Evolutionary conservation across 176 grass and related monocot genomes (phyloP).

Genomic region (Rhynchospora pubera): DNA sequence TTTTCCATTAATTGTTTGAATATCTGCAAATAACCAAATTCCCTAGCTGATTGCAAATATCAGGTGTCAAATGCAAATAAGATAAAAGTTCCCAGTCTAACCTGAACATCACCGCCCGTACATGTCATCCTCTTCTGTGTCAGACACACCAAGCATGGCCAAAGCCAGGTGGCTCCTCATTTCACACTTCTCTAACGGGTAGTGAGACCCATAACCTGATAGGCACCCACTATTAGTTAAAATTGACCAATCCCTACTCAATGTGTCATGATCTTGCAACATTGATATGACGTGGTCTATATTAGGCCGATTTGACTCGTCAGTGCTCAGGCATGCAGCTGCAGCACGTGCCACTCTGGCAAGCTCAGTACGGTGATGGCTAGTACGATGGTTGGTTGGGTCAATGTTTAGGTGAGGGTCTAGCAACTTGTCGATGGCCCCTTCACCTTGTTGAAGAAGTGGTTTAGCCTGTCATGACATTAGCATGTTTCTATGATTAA

Average conservation of each 20-base stretch:
- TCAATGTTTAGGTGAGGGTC: conserved; percentile 33
- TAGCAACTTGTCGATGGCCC: conserved; percentile 26
- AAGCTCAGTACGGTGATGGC: conserved; percentile 22
- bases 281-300: conserved; percentile 33
- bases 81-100: background rate
- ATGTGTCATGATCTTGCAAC: conserved; percentile 26
- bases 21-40: conserved; percentile 18
- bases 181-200: conserved; percentile 26
- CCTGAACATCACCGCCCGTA: conserved; percentile 20
- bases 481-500: background rate
- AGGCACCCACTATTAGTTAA: conserved; percentile 37
- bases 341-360: conserved; percentile 27
- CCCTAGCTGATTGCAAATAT: conserved; percentile 4
- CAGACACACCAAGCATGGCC: conserved; percentile 43
- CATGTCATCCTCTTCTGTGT: conserved; percentile 37
- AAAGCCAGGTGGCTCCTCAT: conserved; percentile 42
- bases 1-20: background rate
- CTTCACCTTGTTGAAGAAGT: conserved; percentile 33
- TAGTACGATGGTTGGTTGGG: conserved; percentile 5
- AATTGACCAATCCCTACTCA: conserved; percentile 25
- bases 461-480: conserved; percentile 37
- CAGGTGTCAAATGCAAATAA: conserved; percentile 12
- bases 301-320: conserved; percentile 32
- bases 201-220: conserved; percentile 24
- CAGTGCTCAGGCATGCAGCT: conserved; percentile 26